Percentiles rank a stretch among this genome's conserved stretches.
phyloP scores from a whole-genome alignment of 176 grass and related monocot species.

The Bonia amplexicaulis region DNA sequence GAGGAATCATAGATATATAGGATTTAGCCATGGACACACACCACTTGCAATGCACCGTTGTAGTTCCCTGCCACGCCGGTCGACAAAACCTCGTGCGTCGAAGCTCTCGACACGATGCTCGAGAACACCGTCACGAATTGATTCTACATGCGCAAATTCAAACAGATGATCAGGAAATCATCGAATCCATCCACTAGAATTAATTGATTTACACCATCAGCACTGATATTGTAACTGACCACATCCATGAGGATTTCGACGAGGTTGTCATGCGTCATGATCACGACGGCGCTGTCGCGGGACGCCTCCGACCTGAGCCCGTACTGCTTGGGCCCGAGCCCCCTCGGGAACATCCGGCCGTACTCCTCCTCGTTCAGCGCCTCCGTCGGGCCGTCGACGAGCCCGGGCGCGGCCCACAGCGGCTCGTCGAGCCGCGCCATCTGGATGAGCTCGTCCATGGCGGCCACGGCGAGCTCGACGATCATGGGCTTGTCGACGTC shows the following conservation, averaged over 20 bases:
- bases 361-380: constrained; percentile 73
- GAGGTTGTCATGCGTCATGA: constrained; percentile 67
- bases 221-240: constrained; percentile 21
- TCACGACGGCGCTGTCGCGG: constrained; percentile 53
- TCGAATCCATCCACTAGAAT: not conserved
- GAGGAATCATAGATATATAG: not conserved
- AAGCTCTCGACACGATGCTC: constrained; percentile 71
- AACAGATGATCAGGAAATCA: not conserved
- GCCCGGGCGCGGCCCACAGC: constrained; percentile 38
- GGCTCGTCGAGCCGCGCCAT: constrained; percentile 69
- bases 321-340: constrained; percentile 57
- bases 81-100: constrained; percentile 58
- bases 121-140: constrained; percentile 72
- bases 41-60: constrained; percentile 88
- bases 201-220: not conserved
- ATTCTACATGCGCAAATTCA: constrained; percentile 26
- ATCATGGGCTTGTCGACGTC: constrained; percentile 80
- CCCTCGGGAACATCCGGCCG: constrained; percentile 48
- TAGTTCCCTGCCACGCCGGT: constrained; percentile 78
- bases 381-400: constrained; percentile 15
- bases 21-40: not conserved
- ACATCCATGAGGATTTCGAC: constrained; percentile 84
- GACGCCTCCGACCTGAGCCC: constrained; percentile 66
- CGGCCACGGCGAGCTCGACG: constrained; percentile 77
- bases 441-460: constrained; percentile 86